Evolutionary conservation across 2,329 filamentous ascomycete genomes (phyloP), one percentile per base, ranked within the genome.

Genomic region (Claviceps maximensis): DNA sequence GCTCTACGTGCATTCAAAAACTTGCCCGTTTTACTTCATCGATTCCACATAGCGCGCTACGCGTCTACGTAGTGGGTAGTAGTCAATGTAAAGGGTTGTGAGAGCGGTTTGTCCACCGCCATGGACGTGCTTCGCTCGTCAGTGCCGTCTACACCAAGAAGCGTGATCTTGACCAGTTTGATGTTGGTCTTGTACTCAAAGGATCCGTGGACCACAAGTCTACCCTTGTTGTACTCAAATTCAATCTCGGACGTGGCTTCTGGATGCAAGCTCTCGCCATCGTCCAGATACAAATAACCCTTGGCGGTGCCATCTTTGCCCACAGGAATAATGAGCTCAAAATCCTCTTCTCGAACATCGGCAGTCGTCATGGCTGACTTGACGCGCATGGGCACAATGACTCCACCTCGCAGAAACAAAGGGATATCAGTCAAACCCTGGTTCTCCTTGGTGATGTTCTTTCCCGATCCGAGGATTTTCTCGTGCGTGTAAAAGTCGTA

Each of bases 241-340:
- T 71, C 63, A 47, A 56, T 56, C 1, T 44, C 23, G 8, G 51
- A 53, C 1, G 17, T 47, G 6, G 36, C 41, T 13, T 38, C 38
- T 21, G 51, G 51, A 23, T 40, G n/a, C 49, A 88, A 60, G 27
- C 75, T 81, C 56, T 81, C 79, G 10, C 87, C 87, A 56, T 91
- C 87, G 59, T 91, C 87, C 9, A 90, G 69, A 63, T 89, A 90
- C 54, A 91, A 69, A 31, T 70, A 70, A 0, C 87, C 87, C 1
- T 61, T 65, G 0, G 87, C 87, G 12, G 69, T 79, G 5, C 83
- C 84, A 54, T 86, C 72, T 1, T 64, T 61, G 2, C 74, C 80
- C 0, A 84, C 75, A 0, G 85, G 82, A 45, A 91, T 74, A 33
- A 89, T 61, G 53, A 91, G 69, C 61, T 82, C 74, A 65, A 90